phyloP scores from a whole-genome alignment of 768 basidiomycete species.

The Leccinum ochraceum region DNA sequence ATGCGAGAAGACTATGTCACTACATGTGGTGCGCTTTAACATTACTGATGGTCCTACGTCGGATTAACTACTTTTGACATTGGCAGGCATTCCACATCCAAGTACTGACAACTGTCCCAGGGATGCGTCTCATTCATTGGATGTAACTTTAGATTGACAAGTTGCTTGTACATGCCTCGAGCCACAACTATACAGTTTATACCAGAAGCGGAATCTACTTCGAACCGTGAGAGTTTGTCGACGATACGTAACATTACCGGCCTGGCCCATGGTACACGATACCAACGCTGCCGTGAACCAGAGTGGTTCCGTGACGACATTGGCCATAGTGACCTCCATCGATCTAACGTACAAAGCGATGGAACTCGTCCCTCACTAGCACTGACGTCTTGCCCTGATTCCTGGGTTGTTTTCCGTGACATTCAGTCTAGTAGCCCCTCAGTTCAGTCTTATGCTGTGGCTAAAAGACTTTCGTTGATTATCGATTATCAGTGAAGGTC shows the following conservation, averaged over 20 bases:
- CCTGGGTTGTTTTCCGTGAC: conserved; percentile 15
- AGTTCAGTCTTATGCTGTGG: neutral
- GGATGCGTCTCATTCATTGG: neutral
- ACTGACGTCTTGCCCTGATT: conserved; percentile 12
- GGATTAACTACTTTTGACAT: no score
- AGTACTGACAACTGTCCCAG: neutral
- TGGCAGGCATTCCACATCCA: no score
- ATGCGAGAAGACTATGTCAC: neutral
- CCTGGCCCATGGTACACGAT: neutral
- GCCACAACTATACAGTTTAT: no score
- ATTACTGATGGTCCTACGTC: neutral
- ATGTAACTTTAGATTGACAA: neutral
- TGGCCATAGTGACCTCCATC: conserved; percentile 3
- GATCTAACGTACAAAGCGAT: neutral
- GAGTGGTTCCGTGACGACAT: neutral
- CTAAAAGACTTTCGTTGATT: neutral
- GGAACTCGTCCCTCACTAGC: neutral
- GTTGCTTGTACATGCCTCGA: no score
- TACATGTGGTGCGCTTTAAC: neutral
- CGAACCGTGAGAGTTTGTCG: no score
- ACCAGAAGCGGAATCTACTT: no score
- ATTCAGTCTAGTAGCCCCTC: conserved; percentile 14
- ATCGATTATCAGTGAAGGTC: neutral
- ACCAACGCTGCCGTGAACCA: neutral
- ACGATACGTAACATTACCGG: no score